Evolutionary conservation across 768 basidiomycete species (phyloP), one percentile per base, ranked within the genome.

Genomic region (Suillus fuscotomentosus): DNA sequence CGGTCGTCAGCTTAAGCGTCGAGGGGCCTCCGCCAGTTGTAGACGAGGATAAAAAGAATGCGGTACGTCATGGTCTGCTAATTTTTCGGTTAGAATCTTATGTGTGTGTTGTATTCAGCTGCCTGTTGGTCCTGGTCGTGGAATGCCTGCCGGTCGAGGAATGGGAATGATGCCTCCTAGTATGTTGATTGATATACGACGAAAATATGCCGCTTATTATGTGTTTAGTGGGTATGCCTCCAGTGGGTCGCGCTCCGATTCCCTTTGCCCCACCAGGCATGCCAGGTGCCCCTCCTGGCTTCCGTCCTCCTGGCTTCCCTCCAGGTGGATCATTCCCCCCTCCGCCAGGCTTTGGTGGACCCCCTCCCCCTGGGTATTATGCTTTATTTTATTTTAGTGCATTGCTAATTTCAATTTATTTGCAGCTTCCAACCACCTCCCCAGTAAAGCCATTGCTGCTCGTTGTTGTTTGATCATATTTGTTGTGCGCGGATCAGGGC

Each of bases 121-220:
- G 67, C 88, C 92, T 69, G 83, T 84, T 66, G 97, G 97, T 60
- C 94, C 97, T 73, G 97, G 97, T 67, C 88, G 94, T 66, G 97
- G 96, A 70, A 90, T 95, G 83, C 94, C 96, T 75, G 97, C 96
- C 48, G 96, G 97, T 69, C 89, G 97, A 70, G 97, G 97, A 63
- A 97, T 98, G 88, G 94, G 94, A 62, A 95, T 94, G 91, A 88
- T 93, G 86, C 92, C 91, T 62, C 89, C 91, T 2, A 86, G 91
- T 92, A 75, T 63, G 90, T 82, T 60, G 47, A 51, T 65, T 65
- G 15, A 60, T 62, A 64, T 50, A 61, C 63, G 11, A 47, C 27
- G 53, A 57, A 56, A 65, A 64, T 54, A 71, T 67, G 56, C 42
- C 22, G 47, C 48, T 63, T 62, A 57, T 41, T 42, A 27, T 10